Evolutionary conservation across 306 rosid species (phyloP), one percentile per base, ranked within the genome.

Genomic region (Adenanthera pavonina): DNA sequence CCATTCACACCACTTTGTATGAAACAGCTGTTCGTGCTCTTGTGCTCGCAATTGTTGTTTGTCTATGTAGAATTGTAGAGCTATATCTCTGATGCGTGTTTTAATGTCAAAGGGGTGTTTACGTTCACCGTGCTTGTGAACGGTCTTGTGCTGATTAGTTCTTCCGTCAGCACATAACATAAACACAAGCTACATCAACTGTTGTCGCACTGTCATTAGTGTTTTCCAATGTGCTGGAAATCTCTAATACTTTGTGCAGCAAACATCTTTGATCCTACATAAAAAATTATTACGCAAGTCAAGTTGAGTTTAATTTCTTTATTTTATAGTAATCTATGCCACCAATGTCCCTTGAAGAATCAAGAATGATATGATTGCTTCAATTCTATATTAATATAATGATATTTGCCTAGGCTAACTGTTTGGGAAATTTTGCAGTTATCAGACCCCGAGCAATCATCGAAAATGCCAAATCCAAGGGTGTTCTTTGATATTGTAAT

Each of bases 401-500:
- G 49, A 15, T 66, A 30, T 43, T 71, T 16, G 33, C 47, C 34
- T 33, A 33, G 1, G 20, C 33, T 17, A 30, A 14, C 3, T 60
- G 52, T 70, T 19, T 34, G 77, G 71, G 74, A 69, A 61, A 6
- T 48, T 13, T 59, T 6, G 1, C 3, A 47, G 17, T 1, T 4
- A 2, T 6, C 5, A 30, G 74, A 15, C 7, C 13, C 40, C 14
- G 30, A 33, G 16, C 36, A 41, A 48, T 70, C 1, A 30, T 46
- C 56, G 30, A 74, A 56, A 72, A 95, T 95, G 97, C 38, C 92
- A 12, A 95, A 92, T 70, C 97, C 97, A 0, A 91, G 84, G 77
- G 97, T 95, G 75, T 95, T 88, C 90, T 95, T 95, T 72, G 97
- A 95, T 53, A 86, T 95, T 80, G 19, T 89, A 71, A 93, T 93